Evolutionary conservation across 495 filamentous ascomycete genomes (phyloP), one percentile per base, ranked within the genome.

Genomic region (Saxophila tyrrhenica): DNA sequence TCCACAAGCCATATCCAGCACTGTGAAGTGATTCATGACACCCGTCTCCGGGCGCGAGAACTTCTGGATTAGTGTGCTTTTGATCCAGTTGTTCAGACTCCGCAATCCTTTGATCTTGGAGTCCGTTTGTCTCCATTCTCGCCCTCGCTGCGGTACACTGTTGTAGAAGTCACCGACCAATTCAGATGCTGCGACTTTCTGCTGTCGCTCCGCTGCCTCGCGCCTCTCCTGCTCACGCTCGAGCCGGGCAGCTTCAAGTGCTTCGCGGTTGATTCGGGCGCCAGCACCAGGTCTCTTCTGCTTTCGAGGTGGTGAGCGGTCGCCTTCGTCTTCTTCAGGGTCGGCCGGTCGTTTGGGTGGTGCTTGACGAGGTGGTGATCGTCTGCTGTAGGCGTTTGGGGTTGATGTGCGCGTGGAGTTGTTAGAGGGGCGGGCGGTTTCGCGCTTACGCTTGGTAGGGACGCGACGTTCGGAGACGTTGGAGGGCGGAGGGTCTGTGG

Each of bases 11-110:
- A 98, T 78, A 62, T 98, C 92, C 41, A 98, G 75, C 20, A 98
- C 87, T 3, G 3, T 21, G n/a, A 42, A 25, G 16, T 52, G 32
- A 9, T 52, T 9, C n/a, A n/a, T 35, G 29, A 25, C 39, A 22
- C 32, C 5, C 32, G 48, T 42, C 84, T 95, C 89, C 48, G 83
- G 82, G 0, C 87, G 89, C 1, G 87, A 87, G 69, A 95, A 97
- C 65, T 95, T 97, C 65, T 96, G 89, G 59, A 98, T 96, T 54
- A 95, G 77, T 15, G 84, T 88, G 67, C 87, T 94, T 75, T 98
- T 98, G 67, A 97, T 78, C 92, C 92, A 98, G 66, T 98, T 98
- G 70, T 98, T 98, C 73, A 94, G 95, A 60, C 82, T 86, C 19
- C 92, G 81, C 49, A 98, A 72, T 0, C 92, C 92, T 69, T 92